Evolutionary conservation across 2,329 filamentous ascomycete species (phyloP), one percentile per base, ranked within the genome.

Genomic region (Rosellinia necatrix): DNA sequence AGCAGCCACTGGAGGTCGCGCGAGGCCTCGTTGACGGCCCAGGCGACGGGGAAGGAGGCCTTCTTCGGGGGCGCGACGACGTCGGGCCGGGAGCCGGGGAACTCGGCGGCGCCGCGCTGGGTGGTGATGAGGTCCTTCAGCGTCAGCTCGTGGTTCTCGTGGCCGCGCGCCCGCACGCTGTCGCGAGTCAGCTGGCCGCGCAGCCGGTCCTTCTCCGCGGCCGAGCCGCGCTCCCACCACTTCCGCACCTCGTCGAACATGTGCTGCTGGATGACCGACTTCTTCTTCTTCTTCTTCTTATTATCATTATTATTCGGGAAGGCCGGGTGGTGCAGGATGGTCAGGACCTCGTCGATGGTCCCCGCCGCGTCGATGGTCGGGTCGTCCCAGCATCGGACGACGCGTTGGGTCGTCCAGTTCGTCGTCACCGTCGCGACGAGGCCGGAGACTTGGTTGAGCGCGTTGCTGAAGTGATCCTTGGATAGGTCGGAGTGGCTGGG

Each of bases 371-470:
- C 78, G 3, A 88, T 76, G 38, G 84, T 79, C 1, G 81, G 78
- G 65, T 89, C 80, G 59, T 90, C 84, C 85, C 86, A 89, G 32
- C 86, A 87, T 65, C 86, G 87, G 22, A 90, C 77, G 24, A 90
- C 75, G 5, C 86, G 81, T 4, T 88, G 87, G 0, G 84, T 85
- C 21, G 84, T 78, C 67, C 87, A 90, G 68, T 86, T 81, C 13
- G 90, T 73, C 38, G 89, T 87, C 1, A 76, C 75, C 6, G 80
- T 75, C 6, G 80, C 82, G 19, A 85, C 78, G 13, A 78, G 74
- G 2, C 81, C 81, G 1, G 81, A 80, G 0, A 80, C 79, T 56
- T 80, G 75, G 61, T 85, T 85, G 54, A 85, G 76, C 10, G 81
- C 73, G 63, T 85, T 84, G 66, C 78, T 78, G 60, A 85, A 85